Evolutionary conservation across 345 rosid species (phyloP).

Genomic region (Pugionium dolabratum): DNA sequence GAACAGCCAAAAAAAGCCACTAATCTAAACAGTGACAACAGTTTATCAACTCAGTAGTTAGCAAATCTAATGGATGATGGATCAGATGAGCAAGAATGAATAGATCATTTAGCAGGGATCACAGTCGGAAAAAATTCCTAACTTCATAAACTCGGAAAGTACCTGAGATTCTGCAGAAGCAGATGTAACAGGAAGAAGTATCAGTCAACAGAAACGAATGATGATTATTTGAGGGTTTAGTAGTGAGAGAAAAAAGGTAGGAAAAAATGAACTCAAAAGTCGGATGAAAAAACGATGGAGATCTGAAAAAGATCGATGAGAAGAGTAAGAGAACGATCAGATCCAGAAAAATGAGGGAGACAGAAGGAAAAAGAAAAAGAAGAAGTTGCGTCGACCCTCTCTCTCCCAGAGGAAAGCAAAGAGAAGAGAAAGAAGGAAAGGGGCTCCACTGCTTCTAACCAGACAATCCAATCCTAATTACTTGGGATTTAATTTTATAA

Average conservation of each 20-base stretch:
- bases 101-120: too few relatives aligned
- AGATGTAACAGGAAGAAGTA: constrained; percentile 16
- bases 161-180: constrained; percentile 33
- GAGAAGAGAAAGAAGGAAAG: not conserved
- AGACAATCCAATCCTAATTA: constrained; percentile 39
- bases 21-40: constrained; percentile 37
- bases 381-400: constrained; percentile 25
- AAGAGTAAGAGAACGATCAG: constrained; percentile 20
- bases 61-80: not conserved
- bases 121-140: not conserved
- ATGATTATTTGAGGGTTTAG: constrained; percentile 13
- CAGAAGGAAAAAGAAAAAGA: not conserved
- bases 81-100: not conserved
- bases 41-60: too few relatives aligned
- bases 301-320: constrained; percentile 18
- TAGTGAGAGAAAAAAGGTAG: constrained; percentile 1
- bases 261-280: too few relatives aligned
- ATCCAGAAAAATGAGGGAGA: constrained; percentile 18
- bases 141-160: constrained; percentile 22
- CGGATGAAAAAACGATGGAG: not conserved
- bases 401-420: constrained; percentile 11
- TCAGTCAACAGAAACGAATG: constrained; percentile 16
- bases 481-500: constrained; percentile 38
- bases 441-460: constrained; percentile 45
- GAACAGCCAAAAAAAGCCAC: not conserved